Evolutionary conservation across 441 rosid species (phyloP).

Genomic region (Populus tomentosa): DNA sequence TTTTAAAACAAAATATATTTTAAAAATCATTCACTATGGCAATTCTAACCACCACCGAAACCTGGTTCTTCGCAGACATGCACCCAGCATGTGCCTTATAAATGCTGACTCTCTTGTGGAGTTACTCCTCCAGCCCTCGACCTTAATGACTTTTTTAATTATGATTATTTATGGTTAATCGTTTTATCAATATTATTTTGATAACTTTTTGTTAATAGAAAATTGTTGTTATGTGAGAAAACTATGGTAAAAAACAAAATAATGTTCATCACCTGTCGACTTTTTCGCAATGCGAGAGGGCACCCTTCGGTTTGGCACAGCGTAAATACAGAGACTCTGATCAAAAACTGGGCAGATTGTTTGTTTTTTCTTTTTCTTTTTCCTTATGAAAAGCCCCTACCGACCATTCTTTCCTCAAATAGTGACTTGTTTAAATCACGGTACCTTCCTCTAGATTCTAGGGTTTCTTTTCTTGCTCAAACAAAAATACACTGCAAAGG

Average conservation of each 20-base stretch:
- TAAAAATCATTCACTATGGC: too few species aligned
- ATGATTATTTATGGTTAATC: neutral
- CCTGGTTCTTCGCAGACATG: neutral
- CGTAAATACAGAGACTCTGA: neutral
- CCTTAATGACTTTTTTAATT: neutral
- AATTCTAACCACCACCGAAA: too few species aligned
- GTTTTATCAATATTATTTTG: neutral
- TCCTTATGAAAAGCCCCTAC: neutral
- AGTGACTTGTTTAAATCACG: neutral
- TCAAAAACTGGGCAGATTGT: neutral
- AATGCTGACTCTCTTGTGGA: neutral
- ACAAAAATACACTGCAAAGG: conserved; percentile 13
- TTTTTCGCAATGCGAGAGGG: neutral
- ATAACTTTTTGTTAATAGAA: neutral
- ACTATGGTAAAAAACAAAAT: too few species aligned
- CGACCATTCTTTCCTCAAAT: neutral
- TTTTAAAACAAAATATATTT: too few species aligned
- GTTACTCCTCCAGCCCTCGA: neutral
- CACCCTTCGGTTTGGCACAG: neutral
- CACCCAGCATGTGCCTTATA: neutral
- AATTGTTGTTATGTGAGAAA: neutral
- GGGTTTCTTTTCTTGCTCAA: conserved; percentile 43
- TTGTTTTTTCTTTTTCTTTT: neutral
- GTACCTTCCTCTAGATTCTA: conserved; percentile 26
- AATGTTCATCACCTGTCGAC: neutral